Evolutionary conservation across 2,329 filamentous ascomycete species (phyloP), one percentile per base, ranked within the genome.

Genomic region (Aspergillus sp.): DNA sequence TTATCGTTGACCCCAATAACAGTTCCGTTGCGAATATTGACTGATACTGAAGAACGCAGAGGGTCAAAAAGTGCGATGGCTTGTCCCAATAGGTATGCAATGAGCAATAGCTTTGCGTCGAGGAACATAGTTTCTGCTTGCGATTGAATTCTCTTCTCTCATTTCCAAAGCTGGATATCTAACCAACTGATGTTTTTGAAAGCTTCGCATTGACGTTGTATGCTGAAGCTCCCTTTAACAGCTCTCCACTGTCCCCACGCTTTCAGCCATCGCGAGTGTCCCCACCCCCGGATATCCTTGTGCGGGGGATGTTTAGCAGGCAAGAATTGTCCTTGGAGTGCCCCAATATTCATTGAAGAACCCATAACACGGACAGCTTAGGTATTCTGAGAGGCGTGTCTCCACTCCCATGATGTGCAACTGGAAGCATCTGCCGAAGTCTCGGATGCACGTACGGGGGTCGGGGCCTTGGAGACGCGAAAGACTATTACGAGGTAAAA

Each of bases 171-270:
- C 27, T 11, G 27, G 11, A 9, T 12, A 9, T 30, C 8, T 30
- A 9, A 9, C 8, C 8, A 2, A 30, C 27, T 30, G 27, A 30
- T 11, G 9, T 30, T 30, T 11, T 30, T 30, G 27, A 30, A 30
- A 33, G 22, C 42, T 15, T 7, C 17, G 17, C 17, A 6, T 45
- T 22, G 13, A 24, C 42, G 6, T 37, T 17, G 46, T 48, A 37
- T 19, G 20, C 5, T 34, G 11, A 30, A 17, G 13, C 24, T 48
- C 30, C 19, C 6, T 33, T 8, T 12, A 19, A 27, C 12, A 48
- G 46, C 46, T 48, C 46, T 15, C 46, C 46, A 48, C 33, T 37
- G 47, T 50, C 47, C 17, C 33, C 47, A 50, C 47, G 33, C 47
- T 33, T n/a, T 37, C 30, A 37, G 30, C 46, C 12, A 30, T 20